Percentiles rank a stretch among this genome's conserved stretches.
These are phyloP conservation scores for Trichaptum fuscoviolaceum DNA, from an alignment of 768 basidiomycete genomes.

Conservation along the genomic window DNA sequence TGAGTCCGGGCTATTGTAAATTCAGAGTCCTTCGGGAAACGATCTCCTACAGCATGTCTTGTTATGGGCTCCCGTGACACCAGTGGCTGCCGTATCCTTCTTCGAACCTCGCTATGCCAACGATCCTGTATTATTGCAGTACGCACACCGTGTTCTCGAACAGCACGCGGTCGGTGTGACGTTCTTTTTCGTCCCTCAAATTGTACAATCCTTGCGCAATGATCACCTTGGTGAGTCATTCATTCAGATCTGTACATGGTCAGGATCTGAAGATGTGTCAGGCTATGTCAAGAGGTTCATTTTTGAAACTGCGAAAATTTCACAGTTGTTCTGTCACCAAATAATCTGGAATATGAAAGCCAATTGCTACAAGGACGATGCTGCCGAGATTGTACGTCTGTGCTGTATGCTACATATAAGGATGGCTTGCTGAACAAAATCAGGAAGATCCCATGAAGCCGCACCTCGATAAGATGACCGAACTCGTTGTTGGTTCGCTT, in stretches of 20 bases:
- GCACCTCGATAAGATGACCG: slow-evolving; percentile 81
- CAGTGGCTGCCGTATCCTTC: slow-evolving; percentile 72
- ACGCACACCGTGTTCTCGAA: slow-evolving; percentile 91
- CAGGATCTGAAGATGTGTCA: slow-evolving; percentile 23
- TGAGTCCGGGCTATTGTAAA: slow-evolving; percentile 24
- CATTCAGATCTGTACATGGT: not conserved
- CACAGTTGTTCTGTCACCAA: slow-evolving; percentile 97
- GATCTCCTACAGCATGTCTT: slow-evolving; percentile 62
- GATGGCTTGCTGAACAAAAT: slow-evolving; percentile 3
- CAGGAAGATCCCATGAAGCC: slow-evolving; percentile 97
- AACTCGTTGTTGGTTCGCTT: slow-evolving; percentile 72
- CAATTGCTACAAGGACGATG: slow-evolving; percentile 91
- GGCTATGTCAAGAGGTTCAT: slow-evolving; percentile 95
- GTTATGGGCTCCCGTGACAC: slow-evolving; percentile 85
- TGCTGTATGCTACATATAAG: not conserved
- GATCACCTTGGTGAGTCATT: slow-evolving; percentile 70
- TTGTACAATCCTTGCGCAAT: slow-evolving; percentile 91
- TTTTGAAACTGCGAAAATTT: slow-evolving; percentile 95
- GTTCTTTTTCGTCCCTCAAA: slow-evolving; percentile 99
- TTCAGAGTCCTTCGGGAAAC: slow-evolving; percentile 9
- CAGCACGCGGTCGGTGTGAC: slow-evolving; percentile 93
- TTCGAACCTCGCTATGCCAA: slow-evolving; percentile 83
- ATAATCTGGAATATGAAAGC: slow-evolving; percentile 99
- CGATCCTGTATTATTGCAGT: slow-evolving; percentile 87
- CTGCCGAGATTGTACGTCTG: slow-evolving; percentile 66